Evolutionary conservation across 2,329 filamentous ascomycete species (phyloP).

Genomic region (Byssoonygena ceratinophila): DNA sequence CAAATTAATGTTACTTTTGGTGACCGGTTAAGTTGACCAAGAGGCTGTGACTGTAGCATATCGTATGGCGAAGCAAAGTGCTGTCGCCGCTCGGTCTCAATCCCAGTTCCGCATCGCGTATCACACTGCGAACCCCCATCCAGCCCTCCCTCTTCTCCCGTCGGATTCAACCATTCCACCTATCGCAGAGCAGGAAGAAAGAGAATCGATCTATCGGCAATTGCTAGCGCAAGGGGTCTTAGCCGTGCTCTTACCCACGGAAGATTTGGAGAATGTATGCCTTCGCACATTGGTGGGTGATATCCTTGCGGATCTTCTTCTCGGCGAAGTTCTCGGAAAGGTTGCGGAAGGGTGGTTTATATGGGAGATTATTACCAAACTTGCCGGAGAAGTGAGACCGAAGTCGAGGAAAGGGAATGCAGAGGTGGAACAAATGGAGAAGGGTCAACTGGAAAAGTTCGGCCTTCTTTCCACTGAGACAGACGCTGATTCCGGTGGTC

Average conservation of each 20-base stretch:
- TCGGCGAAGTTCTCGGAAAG: constrained; percentile 72
- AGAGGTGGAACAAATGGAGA: constrained; percentile 25
- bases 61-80: constrained; percentile 53
- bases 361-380: constrained; percentile 71
- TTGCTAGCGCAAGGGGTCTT: constrained; percentile 74
- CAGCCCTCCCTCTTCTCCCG: constrained; percentile 68
- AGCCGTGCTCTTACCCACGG: constrained; percentile 75
- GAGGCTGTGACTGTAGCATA: constrained; percentile 48
- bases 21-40: background rate
- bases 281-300: constrained; percentile 74
- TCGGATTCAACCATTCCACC: constrained; percentile 42
- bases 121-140: constrained; percentile 71
- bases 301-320: constrained; percentile 78
- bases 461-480: constrained; percentile 41
- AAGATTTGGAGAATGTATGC: constrained; percentile 81
- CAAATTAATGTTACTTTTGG: background rate
- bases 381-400: constrained; percentile 42
- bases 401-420: constrained; percentile 18
- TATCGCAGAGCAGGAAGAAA: constrained; percentile 54
- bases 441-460: constrained; percentile 46
- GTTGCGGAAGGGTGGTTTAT: constrained; percentile 79
- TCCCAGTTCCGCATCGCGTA: constrained; percentile 60
- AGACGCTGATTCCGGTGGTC: constrained; percentile 18
- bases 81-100: constrained; percentile 49
- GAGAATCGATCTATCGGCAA: constrained; percentile 76